Percentiles rank a stretch among this genome's conserved stretches.
Conservation (phyloP, 2,329 filamentous ascomycete genomes). For the Cladophialophora exuberans region DNA sequence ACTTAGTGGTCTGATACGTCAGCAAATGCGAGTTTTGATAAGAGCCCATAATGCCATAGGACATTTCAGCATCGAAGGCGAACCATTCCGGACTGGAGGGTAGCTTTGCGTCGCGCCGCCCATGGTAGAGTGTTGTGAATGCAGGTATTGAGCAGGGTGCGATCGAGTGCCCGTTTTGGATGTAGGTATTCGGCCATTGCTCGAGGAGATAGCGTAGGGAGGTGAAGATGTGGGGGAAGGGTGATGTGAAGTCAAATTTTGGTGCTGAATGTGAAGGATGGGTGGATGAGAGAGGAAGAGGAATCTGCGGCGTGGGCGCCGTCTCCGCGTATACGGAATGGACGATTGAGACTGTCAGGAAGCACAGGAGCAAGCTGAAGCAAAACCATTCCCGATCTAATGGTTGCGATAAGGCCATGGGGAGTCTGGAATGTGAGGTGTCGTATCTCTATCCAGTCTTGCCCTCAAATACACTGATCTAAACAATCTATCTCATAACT, state of each 20-base stretch:
- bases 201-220: slow-evolving; percentile 52
- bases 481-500: too few species aligned
- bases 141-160: slow-evolving; percentile 51
- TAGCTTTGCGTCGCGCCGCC: slow-evolving; percentile 45
- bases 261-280: not conserved
- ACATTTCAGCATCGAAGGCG: slow-evolving; percentile 57
- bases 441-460: too few species aligned
- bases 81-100: slow-evolving; percentile 57
- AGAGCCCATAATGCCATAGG: slow-evolving; percentile 57
- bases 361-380: too few species aligned
- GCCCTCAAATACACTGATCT: too few species aligned
- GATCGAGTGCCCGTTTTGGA: slow-evolving; percentile 55
- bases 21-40: slow-evolving; percentile 50
- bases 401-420: too few species aligned
- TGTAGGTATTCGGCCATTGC: slow-evolving; percentile 57
- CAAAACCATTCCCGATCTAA: too few species aligned
- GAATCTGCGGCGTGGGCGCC: not conserved
- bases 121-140: slow-evolving; percentile 56
- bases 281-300: not conserved
- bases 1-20: slow-evolving; percentile 53
- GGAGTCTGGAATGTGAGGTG: too few species aligned
- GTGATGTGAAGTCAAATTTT: slow-evolving; percentile 49
- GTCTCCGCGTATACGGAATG: too few species aligned
- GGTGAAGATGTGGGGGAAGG: slow-evolving; percentile 54
- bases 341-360: too few species aligned